Percentiles rank a stretch among this genome's conserved stretches.
These are phyloP conservation scores for Claviceps africana DNA, from an alignment of 2,329 filamentous ascomycete genomes.

Conservation along the genomic window DNA sequence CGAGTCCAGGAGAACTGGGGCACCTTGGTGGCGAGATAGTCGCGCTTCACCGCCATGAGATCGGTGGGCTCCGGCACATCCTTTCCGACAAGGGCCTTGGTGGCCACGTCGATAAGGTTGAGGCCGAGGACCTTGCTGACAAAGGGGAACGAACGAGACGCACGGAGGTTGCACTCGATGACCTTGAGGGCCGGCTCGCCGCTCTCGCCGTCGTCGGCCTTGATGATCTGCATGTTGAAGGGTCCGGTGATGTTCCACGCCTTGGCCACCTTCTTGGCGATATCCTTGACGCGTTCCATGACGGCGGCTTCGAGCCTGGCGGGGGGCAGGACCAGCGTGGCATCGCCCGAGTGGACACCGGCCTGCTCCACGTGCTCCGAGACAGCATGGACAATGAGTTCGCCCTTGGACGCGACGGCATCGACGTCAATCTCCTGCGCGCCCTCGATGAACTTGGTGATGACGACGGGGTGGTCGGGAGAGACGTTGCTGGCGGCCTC, in stretches of 20 bases:
- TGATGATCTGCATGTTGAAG: slow-evolving; percentile 99
- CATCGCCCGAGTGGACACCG: slow-evolving; percentile 95
- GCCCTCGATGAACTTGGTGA: slow-evolving; percentile 95
- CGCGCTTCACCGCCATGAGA: slow-evolving; percentile 75
- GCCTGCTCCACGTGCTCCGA: slow-evolving; percentile 95
- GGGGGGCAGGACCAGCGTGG: slow-evolving; percentile 84
- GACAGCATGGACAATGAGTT: slow-evolving; percentile 80
- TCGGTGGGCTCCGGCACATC: slow-evolving; percentile 75
- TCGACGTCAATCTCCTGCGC: slow-evolving; percentile 95
- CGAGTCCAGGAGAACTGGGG: slow-evolving; percentile 98
- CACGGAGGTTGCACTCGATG: slow-evolving; percentile 95
- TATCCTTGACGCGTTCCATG: slow-evolving; percentile 83
- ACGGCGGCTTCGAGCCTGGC: slow-evolving; percentile 60
- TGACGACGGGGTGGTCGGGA: slow-evolving; percentile 93
- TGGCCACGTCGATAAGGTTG: slow-evolving; percentile 94
- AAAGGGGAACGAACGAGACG: slow-evolving; percentile 95
- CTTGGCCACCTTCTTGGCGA: slow-evolving; percentile 89
- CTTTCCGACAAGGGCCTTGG: slow-evolving; percentile 76
- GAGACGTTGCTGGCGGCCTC: slow-evolving; percentile 81
- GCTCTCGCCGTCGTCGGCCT: slow-evolving; percentile 63
- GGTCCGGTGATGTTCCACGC: slow-evolving; percentile 95
- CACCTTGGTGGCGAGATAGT: slow-evolving; percentile 94
- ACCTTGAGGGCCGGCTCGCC: slow-evolving; percentile 74
- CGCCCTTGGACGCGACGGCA: slow-evolving; percentile 73
- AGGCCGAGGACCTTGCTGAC: slow-evolving; percentile 91